Conservation (phyloP, 495 filamentous ascomycete species). For the Hypoxylon fuscum region DNA sequence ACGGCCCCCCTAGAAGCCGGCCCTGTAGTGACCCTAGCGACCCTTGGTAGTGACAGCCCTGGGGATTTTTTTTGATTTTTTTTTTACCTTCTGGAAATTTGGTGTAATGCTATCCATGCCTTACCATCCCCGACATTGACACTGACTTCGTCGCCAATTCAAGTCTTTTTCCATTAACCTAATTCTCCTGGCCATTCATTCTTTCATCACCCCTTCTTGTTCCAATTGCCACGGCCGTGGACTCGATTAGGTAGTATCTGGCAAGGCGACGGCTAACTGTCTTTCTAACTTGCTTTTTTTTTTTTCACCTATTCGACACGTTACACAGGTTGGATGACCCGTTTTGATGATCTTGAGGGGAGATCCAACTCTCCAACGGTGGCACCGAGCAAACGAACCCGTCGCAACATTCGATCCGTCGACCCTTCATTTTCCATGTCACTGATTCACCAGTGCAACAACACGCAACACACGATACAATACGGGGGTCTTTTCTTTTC, state of each 20-base stretch:
- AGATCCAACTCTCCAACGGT: conserved; percentile 14
- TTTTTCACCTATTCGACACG: background rate
- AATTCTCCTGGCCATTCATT: conserved; percentile 15
- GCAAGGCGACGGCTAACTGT: conserved; percentile 9
- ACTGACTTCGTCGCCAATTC: conserved; percentile 19
- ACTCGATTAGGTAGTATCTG: conserved; percentile 8
- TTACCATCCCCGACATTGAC: background rate
- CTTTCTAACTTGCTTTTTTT: background rate
- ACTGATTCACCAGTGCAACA: conserved; percentile 15
- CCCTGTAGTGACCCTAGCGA: conserved; percentile 4
- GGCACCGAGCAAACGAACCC: conserved; percentile 27
- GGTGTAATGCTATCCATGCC: conserved; percentile 24
- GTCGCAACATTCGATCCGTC: conserved; percentile 37
- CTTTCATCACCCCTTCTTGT: conserved; percentile 22
- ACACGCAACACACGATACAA: too few species aligned
- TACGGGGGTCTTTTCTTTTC: conserved; percentile 9
- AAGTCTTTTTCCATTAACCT: conserved; percentile 17
- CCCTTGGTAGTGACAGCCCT: conserved; percentile 10
- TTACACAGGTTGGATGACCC: conserved; percentile 9
- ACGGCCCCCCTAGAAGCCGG: conserved; percentile 31
- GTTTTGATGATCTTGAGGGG: conserved; percentile 23
- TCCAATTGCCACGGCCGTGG: conserved; percentile 6
- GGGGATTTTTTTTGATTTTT: conserved; percentile 10
- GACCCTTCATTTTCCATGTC: conserved; percentile 28
- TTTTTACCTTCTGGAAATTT: conserved; percentile 42